Base-by-base conservation (phyloP, 257 asterid genomes). In the Nicotiana obtusifolia region DNA sequence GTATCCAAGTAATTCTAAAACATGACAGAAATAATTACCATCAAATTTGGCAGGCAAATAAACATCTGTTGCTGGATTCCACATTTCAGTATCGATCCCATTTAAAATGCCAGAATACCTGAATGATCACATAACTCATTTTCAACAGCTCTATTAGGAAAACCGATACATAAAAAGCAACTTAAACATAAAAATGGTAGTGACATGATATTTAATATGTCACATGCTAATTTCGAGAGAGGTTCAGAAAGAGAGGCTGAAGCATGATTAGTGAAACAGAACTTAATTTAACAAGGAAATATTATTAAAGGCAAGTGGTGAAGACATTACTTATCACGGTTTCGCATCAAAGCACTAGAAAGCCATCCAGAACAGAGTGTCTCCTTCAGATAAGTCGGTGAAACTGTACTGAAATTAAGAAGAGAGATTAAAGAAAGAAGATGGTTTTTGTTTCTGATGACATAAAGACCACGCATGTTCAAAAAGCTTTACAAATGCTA, bases 321-420 rank as follows among this genome's bases (percentile, higher is more conserved):
- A 80, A 80, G 83, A 64, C 73, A 93, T 90, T 86, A 92, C 98
- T 91, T 94, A 73, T 91, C 90, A 84, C 87, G 92, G 91, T 90
- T 88, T 85, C 90, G 84, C 85, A 92, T 88, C 87, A 94, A 90
- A 10, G 91, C 92, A 84, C 90, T 87, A 76, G 97, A 87, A 81
- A 94, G 98, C 97, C 98, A 94, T 85, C 98, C 98, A 26, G 97
- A 91, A 85, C 92, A 89, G 77, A 94, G 97, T 83, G 98, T 94
- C 87, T 94, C 97, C 87, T 89, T 88, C 85, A 90, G 93, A 86
- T 94, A 94, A 60, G 98, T 94, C 16, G 97, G 95, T 83, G 98
- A 94, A 88, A 94, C 97, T 75, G 98, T 90, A 80, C 97, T 90
- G 97, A 82, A 89, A 83, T 84, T 86, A 81, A 83, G 82, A 86